Conservation (phyloP, 441 rosid species). For the Pelargonium fulgidum region DNA sequence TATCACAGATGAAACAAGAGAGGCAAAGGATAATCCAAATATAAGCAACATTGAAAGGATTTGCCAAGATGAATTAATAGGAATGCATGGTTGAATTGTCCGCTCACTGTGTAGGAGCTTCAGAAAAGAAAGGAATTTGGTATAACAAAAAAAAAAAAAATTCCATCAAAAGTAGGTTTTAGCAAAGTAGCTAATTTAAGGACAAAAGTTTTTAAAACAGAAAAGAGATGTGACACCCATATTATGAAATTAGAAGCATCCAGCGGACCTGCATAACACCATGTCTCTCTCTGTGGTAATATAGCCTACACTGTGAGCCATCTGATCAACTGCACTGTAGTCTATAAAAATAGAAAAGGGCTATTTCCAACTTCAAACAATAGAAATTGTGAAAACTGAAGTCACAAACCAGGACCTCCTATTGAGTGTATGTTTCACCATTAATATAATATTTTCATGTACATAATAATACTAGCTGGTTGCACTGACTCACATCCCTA, state of each 20-base stretch:
- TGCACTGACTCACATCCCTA: not conserved
- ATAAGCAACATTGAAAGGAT: not conserved
- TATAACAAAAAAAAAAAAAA: not conserved
- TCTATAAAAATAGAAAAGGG: not conserved
- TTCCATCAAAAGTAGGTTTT: not conserved
- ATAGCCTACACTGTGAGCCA: not conserved
- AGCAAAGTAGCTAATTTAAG: not conserved
- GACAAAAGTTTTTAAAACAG: not conserved
- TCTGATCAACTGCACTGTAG: not conserved
- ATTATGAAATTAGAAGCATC: not conserved
- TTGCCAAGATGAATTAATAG: not conserved
- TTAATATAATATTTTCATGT: not conserved
- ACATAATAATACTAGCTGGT: not conserved
- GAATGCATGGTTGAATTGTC: not conserved
- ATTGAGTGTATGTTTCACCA: no score
- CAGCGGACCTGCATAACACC: not conserved
- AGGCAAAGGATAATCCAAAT: not conserved
- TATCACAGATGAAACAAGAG: not conserved
- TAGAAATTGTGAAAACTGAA: not conserved
- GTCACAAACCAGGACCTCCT: not conserved
- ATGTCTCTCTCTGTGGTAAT: not conserved
- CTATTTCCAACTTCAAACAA: not conserved
- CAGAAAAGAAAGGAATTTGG: conserved; percentile 1
- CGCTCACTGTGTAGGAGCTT: not conserved
- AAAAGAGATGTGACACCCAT: not conserved